These are phyloP conservation scores for Pseudogymnoascus sp. DNA, from an alignment of 2,329 filamentous ascomycete genomes.

Conservation along the genomic window DNA sequence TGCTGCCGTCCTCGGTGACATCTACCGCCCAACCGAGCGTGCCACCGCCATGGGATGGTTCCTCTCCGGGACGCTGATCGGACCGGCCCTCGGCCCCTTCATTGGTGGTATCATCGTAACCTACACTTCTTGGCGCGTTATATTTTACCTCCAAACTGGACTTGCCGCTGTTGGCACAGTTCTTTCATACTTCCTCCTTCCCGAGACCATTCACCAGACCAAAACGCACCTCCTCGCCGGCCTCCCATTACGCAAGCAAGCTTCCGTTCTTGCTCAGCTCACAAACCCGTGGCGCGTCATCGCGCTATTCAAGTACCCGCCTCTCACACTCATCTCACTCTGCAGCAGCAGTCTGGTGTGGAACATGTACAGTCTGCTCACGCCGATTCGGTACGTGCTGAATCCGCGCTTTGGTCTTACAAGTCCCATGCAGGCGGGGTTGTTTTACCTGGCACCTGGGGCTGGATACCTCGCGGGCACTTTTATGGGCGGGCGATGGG, in stretches of 20 bases:
- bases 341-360: slow-evolving; percentile 58
- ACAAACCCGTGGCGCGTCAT: slow-evolving; percentile 59
- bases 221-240: slow-evolving; percentile 54
- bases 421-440: slow-evolving; percentile 55
- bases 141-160: slow-evolving; percentile 70
- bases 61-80: slow-evolving; percentile 60
- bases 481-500: slow-evolving; percentile 63
- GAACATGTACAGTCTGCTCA: slow-evolving; percentile 66
- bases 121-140: slow-evolving; percentile 61
- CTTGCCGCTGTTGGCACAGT: slow-evolving; percentile 52
- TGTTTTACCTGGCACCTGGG: slow-evolving; percentile 69
- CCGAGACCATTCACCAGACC: slow-evolving; percentile 63
- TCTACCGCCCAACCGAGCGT: slow-evolving; percentile 57
- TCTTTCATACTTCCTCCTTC: slow-evolving; percentile 57
- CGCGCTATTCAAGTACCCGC: slow-evolving; percentile 58
- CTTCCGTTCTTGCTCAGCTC: slow-evolving; percentile 49
- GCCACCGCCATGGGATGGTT: slow-evolving; percentile 70
- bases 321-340: slow-evolving; percentile 54
- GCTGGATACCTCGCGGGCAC: slow-evolving; percentile 61
- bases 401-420: slow-evolving; percentile 66
- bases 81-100: slow-evolving; percentile 62
- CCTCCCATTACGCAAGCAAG: slow-evolving; percentile 41
- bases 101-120: slow-evolving; percentile 71
- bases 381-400: slow-evolving; percentile 62
- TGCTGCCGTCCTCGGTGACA: slow-evolving; percentile 59